Percentiles rank a stretch among this genome's conserved stretches.
These are phyloP conservation scores for Eucalyptus viminalis DNA, from an alignment of 345 rosid species.

Conservation along the genomic window DNA sequence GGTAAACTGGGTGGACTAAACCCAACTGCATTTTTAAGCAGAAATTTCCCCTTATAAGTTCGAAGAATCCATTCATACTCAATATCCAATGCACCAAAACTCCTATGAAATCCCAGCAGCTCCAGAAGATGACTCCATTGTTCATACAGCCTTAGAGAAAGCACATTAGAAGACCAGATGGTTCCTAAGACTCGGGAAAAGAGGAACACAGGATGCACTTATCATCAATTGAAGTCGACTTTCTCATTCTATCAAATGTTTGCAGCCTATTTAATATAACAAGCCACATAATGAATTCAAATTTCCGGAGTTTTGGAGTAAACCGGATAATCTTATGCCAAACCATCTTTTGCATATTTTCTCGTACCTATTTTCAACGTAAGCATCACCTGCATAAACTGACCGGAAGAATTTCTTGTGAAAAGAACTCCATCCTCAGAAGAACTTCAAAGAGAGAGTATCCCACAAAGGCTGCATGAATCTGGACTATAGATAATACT, in stretches of 20 bases:
- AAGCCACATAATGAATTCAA: background rate
- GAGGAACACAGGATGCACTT: background rate
- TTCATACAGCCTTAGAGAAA: too few species aligned
- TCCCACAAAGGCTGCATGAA: background rate
- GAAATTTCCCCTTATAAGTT: too few species aligned
- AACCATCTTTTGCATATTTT: background rate
- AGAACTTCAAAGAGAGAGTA: background rate
- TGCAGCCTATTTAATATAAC: background rate
- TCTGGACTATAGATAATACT: background rate
- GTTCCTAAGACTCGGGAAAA: background rate
- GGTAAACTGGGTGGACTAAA: too few species aligned
- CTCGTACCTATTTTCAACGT: background rate
- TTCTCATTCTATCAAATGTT: background rate
- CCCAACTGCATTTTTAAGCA: too few species aligned
- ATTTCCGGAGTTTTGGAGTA: background rate
- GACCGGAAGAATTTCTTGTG: background rate
- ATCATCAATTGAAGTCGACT: background rate
- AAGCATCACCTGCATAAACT: background rate
- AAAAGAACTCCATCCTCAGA: background rate
- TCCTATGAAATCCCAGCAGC: too few species aligned
- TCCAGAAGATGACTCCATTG: too few species aligned
- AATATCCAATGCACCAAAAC: too few species aligned
- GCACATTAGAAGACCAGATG: too few species aligned
- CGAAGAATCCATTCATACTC: too few species aligned
- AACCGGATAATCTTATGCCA: background rate